These are phyloP conservation scores for Oryza glumipatula DNA, from an alignment of 176 grass and related monocot genomes.

Conservation along the genomic window DNA sequence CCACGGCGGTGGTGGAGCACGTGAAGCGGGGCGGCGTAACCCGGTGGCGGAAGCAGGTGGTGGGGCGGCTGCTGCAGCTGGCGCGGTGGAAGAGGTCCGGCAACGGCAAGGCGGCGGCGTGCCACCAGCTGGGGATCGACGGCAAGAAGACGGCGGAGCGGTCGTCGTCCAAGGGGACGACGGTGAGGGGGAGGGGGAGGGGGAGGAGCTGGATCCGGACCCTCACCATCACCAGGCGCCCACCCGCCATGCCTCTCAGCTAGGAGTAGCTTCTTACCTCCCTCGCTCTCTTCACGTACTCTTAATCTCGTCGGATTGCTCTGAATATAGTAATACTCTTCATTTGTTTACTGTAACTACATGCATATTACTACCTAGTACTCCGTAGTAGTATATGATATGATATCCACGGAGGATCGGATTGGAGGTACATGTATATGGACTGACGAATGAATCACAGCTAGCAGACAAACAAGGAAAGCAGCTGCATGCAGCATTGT, in stretches of 20 bases:
- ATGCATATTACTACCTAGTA: not conserved
- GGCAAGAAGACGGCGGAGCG: conserved; percentile 35
- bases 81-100: conserved; percentile 71
- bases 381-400: not conserved
- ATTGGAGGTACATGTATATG: not conserved
- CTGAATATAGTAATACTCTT: not conserved
- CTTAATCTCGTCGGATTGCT: not conserved
- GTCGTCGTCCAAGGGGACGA: conserved; percentile 29
- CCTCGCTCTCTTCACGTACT: not conserved
- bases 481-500: not conserved
- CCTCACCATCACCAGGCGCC: conserved; percentile 61
- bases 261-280: too few relatives aligned
- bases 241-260: conserved; percentile 36
- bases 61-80: conserved; percentile 74
- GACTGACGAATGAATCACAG: not conserved
- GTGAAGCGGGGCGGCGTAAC: conserved; percentile 50
- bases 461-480: not conserved
- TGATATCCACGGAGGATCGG: not conserved
- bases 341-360: not conserved
- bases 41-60: conserved; percentile 80
- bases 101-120: conserved; percentile 35
- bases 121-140: conserved; percentile 48
- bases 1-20: conserved; percentile 50
- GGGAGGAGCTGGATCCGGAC: conserved; percentile 68
- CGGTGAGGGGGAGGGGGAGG: conserved; percentile 21